Conservation (phyloP, 768 basidiomycete genomes). For the Termitomyces sp. region DNA sequence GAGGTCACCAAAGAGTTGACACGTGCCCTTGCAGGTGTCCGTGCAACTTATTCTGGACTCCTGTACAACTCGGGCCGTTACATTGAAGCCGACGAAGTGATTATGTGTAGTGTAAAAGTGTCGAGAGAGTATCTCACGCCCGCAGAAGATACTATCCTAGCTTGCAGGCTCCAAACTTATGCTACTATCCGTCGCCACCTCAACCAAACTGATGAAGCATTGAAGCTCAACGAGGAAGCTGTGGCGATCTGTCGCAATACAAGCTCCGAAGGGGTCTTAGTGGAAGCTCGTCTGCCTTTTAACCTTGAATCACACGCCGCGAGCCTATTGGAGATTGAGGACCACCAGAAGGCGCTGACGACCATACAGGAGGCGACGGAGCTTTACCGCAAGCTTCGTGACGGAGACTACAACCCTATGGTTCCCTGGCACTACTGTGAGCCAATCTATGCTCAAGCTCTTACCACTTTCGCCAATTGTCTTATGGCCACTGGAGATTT, state of each 20-base stretch:
- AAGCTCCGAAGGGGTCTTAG: neutral
- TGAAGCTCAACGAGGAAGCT: conserved; percentile 8
- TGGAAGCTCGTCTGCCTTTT: conserved; percentile 3
- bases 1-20: neutral
- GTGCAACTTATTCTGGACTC: neutral
- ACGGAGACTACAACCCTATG: neutral
- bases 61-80: conserved; percentile 1
- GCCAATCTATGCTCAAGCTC: conserved; percentile 1
- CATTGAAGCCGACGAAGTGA: conserved; percentile 2
- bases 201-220: conserved; percentile 1
- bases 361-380: conserved; percentile 6
- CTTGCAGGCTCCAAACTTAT: conserved; percentile 3
- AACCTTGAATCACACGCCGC: neutral
- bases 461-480: neutral
- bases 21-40: neutral
- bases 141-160: conserved; percentile 1
- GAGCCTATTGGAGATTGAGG: conserved; percentile 1
- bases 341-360: neutral
- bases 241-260: conserved; percentile 6
- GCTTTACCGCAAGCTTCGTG: conserved; percentile 3
- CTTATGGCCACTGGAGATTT: conserved; percentile 3
- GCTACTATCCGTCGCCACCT: neutral
- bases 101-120: neutral
- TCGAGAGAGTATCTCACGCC: neutral
- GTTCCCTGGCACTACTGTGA: conserved; percentile 6